phyloP scores from a whole-genome alignment of 208 protist genomes.

The Acanthamoeba pearcei region DNA sequence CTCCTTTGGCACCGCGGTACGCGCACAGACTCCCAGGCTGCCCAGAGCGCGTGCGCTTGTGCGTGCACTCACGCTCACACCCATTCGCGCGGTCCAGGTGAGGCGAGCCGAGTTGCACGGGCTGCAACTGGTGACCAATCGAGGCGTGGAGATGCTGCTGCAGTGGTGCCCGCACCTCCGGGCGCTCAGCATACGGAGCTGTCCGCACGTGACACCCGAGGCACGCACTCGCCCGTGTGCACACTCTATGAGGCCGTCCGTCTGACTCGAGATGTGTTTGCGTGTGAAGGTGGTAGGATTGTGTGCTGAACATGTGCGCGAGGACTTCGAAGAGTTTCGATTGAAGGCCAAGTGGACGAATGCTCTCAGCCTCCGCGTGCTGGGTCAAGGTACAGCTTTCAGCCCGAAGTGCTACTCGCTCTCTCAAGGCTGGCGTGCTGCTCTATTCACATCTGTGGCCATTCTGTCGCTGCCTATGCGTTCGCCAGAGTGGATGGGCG shows the following conservation, averaged over 20 bases:
- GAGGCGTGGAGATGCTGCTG: neutral
- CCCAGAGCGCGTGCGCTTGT: neutral
- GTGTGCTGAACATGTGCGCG: neutral
- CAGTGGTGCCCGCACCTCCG: neutral
- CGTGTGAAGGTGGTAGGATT: neutral
- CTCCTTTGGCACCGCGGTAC: conserved; percentile 18
- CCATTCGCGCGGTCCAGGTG: neutral
- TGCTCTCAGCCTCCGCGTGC: neutral
- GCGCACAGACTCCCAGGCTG: neutral
- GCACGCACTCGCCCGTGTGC: neutral
- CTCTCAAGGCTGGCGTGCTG: neutral
- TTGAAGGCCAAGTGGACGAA: neutral
- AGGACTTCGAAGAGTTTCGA: conserved; percentile 1
- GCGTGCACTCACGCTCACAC: neutral
- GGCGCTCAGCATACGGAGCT: neutral
- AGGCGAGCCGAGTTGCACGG: neutral
- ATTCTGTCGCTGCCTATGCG: neutral
- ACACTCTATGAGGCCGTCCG: neutral
- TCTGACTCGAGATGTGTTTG: too few species aligned
- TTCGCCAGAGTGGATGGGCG: neutral
- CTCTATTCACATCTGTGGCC: neutral
- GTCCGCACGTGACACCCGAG: neutral
- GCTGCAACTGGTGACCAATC: conserved; percentile 9
- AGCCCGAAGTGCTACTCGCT: neutral
- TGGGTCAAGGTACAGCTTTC: neutral